phyloP scores from a whole-genome alignment of 306 rosid genomes.

The Castanospermum australe region DNA sequence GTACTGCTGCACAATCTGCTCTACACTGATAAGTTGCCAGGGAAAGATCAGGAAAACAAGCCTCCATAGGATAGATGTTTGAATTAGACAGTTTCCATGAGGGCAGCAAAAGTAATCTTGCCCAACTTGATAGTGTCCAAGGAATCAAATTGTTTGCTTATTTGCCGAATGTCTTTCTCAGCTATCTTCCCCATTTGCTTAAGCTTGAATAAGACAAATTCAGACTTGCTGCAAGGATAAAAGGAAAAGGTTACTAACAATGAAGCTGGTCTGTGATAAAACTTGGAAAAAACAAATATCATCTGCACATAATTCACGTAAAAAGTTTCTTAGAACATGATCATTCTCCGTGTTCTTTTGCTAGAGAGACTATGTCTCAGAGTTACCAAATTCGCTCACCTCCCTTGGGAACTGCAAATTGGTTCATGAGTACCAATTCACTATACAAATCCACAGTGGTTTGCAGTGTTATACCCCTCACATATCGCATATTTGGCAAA shows the following conservation, averaged over 20 bases:
- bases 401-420: no score
- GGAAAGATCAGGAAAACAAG: background rate
- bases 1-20: background rate
- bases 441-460: no score
- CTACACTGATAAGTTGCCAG: background rate
- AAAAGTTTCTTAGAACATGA: background rate
- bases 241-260: background rate
- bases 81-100: slow-evolving; percentile 45
- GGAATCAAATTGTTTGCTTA: slow-evolving; percentile 62
- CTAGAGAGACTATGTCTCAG: background rate
- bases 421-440: no score
- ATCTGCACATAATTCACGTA: background rate
- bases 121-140: slow-evolving; percentile 45
- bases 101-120: slow-evolving; percentile 63
- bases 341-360: background rate
- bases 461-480: no score
- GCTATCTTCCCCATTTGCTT: slow-evolving; percentile 69
- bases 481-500: no score
- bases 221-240: slow-evolving; percentile 57
- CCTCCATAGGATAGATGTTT: slow-evolving; percentile 5
- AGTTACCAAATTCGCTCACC: no score
- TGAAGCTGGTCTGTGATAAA: background rate
- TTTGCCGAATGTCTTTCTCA: slow-evolving; percentile 50
- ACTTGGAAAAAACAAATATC: background rate
- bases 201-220: slow-evolving; percentile 72